phyloP scores from a whole-genome alignment of 805 yeast species.

The Yarrowia divulgata region DNA sequence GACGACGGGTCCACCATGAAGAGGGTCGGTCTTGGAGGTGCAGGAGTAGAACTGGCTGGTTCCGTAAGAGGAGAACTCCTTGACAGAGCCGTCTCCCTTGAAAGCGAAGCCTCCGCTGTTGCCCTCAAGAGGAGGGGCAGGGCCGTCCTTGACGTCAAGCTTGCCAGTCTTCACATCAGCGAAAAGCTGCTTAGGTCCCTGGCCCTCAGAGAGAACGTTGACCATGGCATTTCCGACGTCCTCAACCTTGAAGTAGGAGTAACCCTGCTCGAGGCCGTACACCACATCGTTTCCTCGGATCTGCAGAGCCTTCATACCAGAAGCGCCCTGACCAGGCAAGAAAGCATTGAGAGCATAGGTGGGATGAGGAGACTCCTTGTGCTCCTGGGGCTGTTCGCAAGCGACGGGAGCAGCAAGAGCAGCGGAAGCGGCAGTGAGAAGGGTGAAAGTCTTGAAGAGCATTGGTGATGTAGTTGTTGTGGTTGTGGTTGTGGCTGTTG shows the following conservation, averaged over 20 bases:
- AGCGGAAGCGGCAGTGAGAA: not conserved
- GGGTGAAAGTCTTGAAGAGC: constrained; percentile 10
- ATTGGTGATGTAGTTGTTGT: not conserved
- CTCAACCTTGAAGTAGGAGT: constrained; percentile 1
- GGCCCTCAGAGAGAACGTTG: not conserved
- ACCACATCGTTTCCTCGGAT: constrained; percentile 1
- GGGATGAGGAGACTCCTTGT: not conserved
- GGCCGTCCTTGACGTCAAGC: not conserved
- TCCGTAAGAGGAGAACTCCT: constrained; percentile 1
- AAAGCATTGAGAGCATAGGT: not conserved
- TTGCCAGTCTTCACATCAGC: constrained; percentile 4
- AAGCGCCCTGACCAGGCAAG: constrained; percentile 1
- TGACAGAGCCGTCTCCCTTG: constrained; percentile 12
- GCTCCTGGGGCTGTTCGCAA: not conserved
- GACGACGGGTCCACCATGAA: constrained; percentile 1
- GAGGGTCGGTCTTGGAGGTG: constrained; percentile 1
- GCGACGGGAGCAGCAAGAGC: constrained; percentile 12
- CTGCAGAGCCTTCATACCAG: constrained; percentile 4
- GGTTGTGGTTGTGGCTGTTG: not conserved
- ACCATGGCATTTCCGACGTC: constrained; percentile 1
- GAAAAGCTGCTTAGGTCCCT: not conserved
- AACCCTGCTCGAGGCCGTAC: constrained; percentile 2
- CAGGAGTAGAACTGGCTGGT: not conserved
- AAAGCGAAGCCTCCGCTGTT: constrained; percentile 13
- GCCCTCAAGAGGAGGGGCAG: constrained; percentile 8